phyloP scores from a whole-genome alignment of 441 rosid species.

The Bocquillonia castaneifolia region DNA sequence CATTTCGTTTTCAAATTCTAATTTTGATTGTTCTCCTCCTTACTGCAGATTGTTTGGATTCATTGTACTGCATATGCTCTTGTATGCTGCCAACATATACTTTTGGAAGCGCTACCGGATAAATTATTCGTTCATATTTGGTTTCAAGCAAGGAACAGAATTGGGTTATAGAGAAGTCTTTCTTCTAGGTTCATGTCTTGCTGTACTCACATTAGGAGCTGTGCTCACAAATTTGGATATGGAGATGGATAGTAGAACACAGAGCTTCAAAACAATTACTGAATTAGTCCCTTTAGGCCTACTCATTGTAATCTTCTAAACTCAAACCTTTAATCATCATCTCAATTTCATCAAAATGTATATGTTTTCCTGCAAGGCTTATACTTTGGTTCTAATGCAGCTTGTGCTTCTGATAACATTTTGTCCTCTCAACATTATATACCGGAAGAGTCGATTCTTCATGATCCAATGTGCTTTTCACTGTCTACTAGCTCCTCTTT shows the following conservation, averaged over 20 bases:
- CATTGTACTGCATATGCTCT: conserved; percentile 59
- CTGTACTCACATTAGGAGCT: conserved; percentile 52
- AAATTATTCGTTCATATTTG: conserved; percentile 70
- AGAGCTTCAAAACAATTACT: conserved; percentile 45
- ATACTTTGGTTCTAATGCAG: conserved; percentile 25
- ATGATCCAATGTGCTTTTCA: conserved; percentile 48
- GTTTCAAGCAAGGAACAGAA: conserved; percentile 67
- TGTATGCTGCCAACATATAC: conserved; percentile 53
- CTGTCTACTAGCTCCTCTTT: conserved; percentile 61
- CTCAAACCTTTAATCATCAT: background rate
- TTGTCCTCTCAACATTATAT: conserved; percentile 72
- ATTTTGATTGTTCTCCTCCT: background rate
- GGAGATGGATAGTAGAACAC: conserved; percentile 70
- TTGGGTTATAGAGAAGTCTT: conserved; percentile 60
- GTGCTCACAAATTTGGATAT: conserved; percentile 67
- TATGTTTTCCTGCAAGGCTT: background rate
- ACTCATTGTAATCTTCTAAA: conserved; percentile 39
- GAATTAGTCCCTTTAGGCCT: conserved; percentile 67
- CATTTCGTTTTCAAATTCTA: background rate
- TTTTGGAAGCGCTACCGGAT: conserved; percentile 62
- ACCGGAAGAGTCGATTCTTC: conserved; percentile 62
- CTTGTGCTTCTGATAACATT: conserved; percentile 36
- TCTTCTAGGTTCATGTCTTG: conserved; percentile 49
- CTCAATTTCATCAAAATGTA: background rate
- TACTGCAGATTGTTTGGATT: conserved; percentile 59